Evolutionary conservation across 2,329 filamentous ascomycete species (phyloP).

Genomic region (Phialocephala sp.): DNA sequence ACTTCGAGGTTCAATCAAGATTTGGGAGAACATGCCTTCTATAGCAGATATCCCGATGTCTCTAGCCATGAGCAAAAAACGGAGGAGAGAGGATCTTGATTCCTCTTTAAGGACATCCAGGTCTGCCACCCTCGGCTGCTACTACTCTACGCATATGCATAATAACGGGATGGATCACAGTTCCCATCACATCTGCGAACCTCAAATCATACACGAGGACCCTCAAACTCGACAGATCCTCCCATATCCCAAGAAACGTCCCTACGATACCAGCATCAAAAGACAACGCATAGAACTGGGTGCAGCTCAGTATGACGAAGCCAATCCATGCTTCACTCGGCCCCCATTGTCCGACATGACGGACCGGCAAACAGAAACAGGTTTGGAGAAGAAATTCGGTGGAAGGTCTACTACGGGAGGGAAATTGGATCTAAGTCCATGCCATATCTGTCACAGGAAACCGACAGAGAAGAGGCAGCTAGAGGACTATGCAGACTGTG

Average conservation of each 20-base stretch:
- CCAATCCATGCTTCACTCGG: neutral
- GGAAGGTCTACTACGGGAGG: neutral
- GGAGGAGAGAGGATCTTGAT: conserved; percentile 33
- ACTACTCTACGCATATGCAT: neutral
- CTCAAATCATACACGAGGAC: neutral
- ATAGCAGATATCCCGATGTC: conserved; percentile 32
- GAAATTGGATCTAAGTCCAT: conserved; percentile 53
- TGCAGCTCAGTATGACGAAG: neutral
- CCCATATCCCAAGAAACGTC: neutral
- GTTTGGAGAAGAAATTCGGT: neutral
- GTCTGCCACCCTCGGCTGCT: conserved; percentile 9
- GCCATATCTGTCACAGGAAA: conserved; percentile 70
- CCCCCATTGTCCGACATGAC: neutral
- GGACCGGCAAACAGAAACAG: neutral
- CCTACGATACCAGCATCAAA: conserved; percentile 15
- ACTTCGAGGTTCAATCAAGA: neutral
- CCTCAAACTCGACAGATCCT: conserved; percentile 3
- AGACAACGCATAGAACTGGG: conserved; percentile 22
- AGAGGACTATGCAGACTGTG: conserved; percentile 69
- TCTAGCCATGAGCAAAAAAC: conserved; percentile 28
- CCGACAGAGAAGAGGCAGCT: conserved; percentile 70
- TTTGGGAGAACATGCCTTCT: conserved; percentile 33
- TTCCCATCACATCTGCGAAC: neutral
- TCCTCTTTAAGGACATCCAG: conserved; percentile 24
- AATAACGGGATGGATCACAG: neutral